Percentiles rank a stretch among this genome's conserved stretches.
Evolutionary conservation across 1,284 basidiomycete species (phyloP).

Genomic region (Meira miltonrushii): DNA sequence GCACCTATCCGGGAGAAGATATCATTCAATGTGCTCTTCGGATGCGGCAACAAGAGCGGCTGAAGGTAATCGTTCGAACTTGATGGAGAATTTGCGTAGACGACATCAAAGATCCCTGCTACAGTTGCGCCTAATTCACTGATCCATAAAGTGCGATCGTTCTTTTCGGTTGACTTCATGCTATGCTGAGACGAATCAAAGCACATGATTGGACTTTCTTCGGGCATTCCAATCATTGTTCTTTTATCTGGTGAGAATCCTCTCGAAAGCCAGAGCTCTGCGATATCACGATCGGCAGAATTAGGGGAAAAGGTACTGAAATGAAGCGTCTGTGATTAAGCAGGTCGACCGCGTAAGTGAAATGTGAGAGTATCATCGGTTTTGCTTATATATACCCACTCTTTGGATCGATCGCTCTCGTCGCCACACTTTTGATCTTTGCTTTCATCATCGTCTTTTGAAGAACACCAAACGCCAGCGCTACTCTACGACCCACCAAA

Average conservation of each 20-base stretch:
- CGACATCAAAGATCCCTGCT: conserved; percentile 41
- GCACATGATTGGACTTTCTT: conserved; percentile 44
- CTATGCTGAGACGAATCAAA: conserved; percentile 30
- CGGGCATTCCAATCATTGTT: conserved; percentile 40
- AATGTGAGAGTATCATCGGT: conserved; percentile 48
- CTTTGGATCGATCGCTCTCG: neutral
- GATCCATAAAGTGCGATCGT: conserved; percentile 25
- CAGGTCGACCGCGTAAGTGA: conserved; percentile 36
- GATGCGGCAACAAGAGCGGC: neutral
- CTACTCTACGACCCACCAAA: conserved; percentile 56
- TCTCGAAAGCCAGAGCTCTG: conserved; percentile 35
- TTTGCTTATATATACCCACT: conserved; percentile 14
- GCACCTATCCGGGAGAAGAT: neutral
- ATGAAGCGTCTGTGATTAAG: conserved; percentile 41
- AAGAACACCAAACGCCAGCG: neutral
- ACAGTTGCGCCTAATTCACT: conserved; percentile 21
- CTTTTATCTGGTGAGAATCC: conserved; percentile 12
- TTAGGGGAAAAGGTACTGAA: conserved; percentile 49
- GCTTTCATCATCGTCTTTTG: neutral
- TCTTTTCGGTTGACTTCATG: neutral
- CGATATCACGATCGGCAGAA: conserved; percentile 42
- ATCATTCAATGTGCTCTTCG: neutral
- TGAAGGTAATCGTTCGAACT: neutral
- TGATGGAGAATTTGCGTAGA: conserved; percentile 21
- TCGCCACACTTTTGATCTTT: neutral